Base-by-base conservation (phyloP, 257 asterid species). In the Solanum pinnatisectum region DNA sequence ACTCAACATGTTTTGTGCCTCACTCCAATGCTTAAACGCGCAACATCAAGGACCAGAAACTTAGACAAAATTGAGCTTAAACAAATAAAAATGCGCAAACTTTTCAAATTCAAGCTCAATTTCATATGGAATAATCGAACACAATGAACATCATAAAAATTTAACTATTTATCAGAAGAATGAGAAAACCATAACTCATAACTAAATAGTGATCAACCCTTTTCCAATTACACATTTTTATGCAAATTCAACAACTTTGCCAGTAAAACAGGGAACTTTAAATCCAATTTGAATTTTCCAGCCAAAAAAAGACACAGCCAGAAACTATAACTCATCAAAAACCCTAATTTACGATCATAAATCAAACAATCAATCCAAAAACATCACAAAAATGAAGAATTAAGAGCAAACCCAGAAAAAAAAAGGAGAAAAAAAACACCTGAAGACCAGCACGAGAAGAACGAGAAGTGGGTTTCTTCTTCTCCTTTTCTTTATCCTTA, bases 401-500 rank as follows among this genome's bases (percentile, higher is more conserved):
- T 46, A 44, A 79, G 3, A 30, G 20, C 14, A 79, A 79, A 25
- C 67, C 39, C 39, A 79, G 25, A 79, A 27, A 5, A 76, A 76
- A 76, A 22, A 22, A 52, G 3, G 36, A 14, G 23, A 79, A 9
- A 56, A 56, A 56, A 56, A 1, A 18, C 23, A 88, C 90, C 90
- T 88, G 90, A 84, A 88, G 90, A 39, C 90, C 90, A 2, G 90
- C 90, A 49, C 90, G 90, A 74, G 90, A 88, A 84, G 90, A 88
- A 60, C 88, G 90, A 73, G 90, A 88, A 5, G 78, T 81, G 70
- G 90, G 90, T 63, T 84, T 88, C 90, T 88, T 88, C 86, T 88
- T 88, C 23, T 88, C 90, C 90, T 88, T 88, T 32, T 88, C 90
- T 59, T 88, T 88, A 39, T 88, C 86, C 37, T 87, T 87, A 49